Conservation (phyloP, 768 basidiomycete genomes). For the Trametes sanguinea region DNA sequence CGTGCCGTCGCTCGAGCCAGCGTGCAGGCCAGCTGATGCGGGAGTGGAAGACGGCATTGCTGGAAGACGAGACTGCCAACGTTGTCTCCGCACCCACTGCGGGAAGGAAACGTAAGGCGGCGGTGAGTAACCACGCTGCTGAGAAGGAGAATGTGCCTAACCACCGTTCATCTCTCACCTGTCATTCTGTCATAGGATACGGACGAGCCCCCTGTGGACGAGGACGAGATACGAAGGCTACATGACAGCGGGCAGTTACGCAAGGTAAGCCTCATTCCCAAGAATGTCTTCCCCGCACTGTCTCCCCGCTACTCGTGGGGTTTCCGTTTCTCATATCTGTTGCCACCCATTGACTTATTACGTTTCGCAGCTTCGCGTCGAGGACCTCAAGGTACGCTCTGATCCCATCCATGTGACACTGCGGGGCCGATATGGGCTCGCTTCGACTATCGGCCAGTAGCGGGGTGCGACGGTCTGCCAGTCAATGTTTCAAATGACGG, state of each 20-base stretch:
- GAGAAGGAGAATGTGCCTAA: conserved; percentile 12
- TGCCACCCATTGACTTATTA: conserved; percentile 22
- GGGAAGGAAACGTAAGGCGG: conserved; percentile 70
- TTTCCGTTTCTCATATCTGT: neutral
- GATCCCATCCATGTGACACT: conserved; percentile 12
- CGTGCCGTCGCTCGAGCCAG: conserved; percentile 36
- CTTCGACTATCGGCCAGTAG: neutral
- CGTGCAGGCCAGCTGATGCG: conserved; percentile 68
- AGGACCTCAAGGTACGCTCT: conserved; percentile 71
- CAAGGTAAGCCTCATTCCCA: conserved; percentile 54
- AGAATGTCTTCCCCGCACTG: neutral
- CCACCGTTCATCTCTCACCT: neutral
- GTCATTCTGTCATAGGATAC: conserved; percentile 2
- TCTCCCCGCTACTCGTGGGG: neutral
- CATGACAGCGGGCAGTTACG: conserved; percentile 58
- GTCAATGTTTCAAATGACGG: conserved; percentile 6
- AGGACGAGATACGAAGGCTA: conserved; percentile 72
- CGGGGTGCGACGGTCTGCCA: conserved; percentile 7
- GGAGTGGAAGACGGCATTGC: conserved; percentile 68
- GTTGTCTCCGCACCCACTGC: conserved; percentile 42
- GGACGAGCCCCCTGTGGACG: conserved; percentile 65
- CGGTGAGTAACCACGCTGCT: conserved; percentile 47
- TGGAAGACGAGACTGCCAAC: conserved; percentile 64
- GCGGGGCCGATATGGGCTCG: conserved; percentile 10
- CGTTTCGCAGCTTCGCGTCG: conserved; percentile 62